Base-by-base conservation (phyloP, 2,329 filamentous ascomycete species). In the Fusarium protoensiforme region DNA sequence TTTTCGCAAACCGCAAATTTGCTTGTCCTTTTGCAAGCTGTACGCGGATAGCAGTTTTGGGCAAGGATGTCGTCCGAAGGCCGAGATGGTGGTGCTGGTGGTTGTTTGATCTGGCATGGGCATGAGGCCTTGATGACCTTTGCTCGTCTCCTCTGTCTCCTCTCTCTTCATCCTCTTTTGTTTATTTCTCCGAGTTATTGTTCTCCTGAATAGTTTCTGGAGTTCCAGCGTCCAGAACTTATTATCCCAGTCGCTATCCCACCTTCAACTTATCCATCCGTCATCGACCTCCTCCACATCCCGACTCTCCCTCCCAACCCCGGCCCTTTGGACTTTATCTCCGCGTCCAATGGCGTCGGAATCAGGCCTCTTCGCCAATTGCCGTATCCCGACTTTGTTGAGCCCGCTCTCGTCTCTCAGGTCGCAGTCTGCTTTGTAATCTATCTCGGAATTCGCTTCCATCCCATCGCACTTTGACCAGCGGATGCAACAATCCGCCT, bases 341-440 rank as follows among this genome's bases (percentile, higher is more conserved):
- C 59, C 68, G 71, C 39, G 35, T 54, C 58, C 48, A 46, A 64
- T 38, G 27, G 29, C 27, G 36, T 20, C 33, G 48, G 61, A 57
- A 33, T 46, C 58, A 66, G 65, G 62, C 54, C 63, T 31, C 57
- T 59, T 53, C 53, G 57, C 35, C 62, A 62, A 39, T 61, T 72
- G 72, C 72, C 72, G 72, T 74, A 58, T 64, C 61, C 72, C 72
- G 72, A 66, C 39, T 51, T 57, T 68, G 58, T 72, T 43, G 61
- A 64, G 51, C 14, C 22, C 27, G 27, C 35, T 41, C 13, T 56
- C 56, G 57, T 53, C 48, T 22, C 59, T 27, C 61, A 18, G 33
- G 20, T 57, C 6, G 33, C 33, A 27, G 33, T 20, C 46, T 70
- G 72, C 72, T 75, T 75, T 75, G 72, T 75, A 75, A 75, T 75